These are phyloP conservation scores for Mitragyna speciosa DNA, from an alignment of 257 asterid genomes.

Conservation along the genomic window DNA sequence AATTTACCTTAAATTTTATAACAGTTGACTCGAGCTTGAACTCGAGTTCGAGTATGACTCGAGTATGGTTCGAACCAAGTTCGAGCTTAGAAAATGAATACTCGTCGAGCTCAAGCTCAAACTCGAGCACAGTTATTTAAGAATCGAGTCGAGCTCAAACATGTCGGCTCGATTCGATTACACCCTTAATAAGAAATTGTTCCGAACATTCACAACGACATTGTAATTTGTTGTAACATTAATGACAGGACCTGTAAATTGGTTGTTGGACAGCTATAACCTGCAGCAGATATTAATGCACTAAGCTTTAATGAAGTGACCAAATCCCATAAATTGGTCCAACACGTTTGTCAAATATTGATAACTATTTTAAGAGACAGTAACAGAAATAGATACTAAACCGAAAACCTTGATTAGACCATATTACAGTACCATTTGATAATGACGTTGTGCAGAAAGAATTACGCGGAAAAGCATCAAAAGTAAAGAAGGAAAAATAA, in stretches of 20 bases:
- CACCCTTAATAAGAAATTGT: no score
- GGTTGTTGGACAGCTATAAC: constrained; percentile 83
- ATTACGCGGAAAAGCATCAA: background rate
- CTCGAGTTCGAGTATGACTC: no score
- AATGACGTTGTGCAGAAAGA: background rate
- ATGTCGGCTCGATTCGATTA: no score
- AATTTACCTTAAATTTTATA: no score
- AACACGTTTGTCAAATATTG: background rate
- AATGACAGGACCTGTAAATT: constrained; percentile 80
- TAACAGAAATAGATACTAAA: background rate
- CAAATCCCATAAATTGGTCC: background rate
- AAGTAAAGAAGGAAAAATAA: background rate
- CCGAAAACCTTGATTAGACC: background rate
- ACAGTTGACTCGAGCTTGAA: no score
- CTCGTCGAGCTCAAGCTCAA: no score
- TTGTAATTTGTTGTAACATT: constrained; percentile 89
- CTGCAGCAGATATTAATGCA: constrained; percentile 29
- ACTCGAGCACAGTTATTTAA: no score
- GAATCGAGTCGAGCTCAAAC: no score
- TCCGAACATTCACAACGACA: constrained; percentile 78
- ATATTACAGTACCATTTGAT: background rate
- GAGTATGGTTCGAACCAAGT: no score
- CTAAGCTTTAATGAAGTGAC: background rate
- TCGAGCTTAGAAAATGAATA: no score
- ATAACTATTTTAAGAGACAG: background rate